Evolutionary conservation across 768 basidiomycete genomes (phyloP), one percentile per base, ranked within the genome.

Genomic region (Neoboletus magnificus): DNA sequence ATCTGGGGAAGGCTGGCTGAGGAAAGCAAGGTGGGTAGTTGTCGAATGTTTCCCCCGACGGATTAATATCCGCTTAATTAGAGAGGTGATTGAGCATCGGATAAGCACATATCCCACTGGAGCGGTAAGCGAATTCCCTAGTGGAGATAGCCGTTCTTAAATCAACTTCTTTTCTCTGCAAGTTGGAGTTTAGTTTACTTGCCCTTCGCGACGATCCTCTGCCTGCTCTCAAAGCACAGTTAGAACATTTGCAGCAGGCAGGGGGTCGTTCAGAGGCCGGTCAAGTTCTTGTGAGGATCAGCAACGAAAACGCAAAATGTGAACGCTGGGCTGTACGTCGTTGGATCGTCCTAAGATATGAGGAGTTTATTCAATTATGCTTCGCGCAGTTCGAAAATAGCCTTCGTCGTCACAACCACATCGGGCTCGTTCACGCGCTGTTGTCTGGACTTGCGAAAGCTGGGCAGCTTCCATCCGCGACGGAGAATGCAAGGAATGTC

Each of bases 101-200:
- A 99, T 99, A 74, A 83, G 81, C 22, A 95, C 91, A 12, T 96
- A 99, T 72, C 93, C 93, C 11, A 72, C 82, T 20, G 93, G 90
- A 60, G 86, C 94, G 57, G 93, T 97, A 74, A 65, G 89, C 43
- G 23, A 47, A 78, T 32, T 62, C 11, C 35, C 42, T 29, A 11
- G 42, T 48, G 32, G 32, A 47, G 20, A 29, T 49, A 39, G 16
- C 51, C 30, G 33, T 32, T 59, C 36, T 47, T 44, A 40, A 40
- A 52, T 54, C 39, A 35, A 62, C 58, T 49, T 55, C 32, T 47
- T 47, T 22, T 56, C 50, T 32, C 39, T 45, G 36, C 33, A 56
- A 95, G 93, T 78, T 96, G 50, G 91, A 95, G 68, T 98, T 98
- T 77, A 94, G 89, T 71, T 82, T 98, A 35, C 83, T 97, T 35